phyloP scores from a whole-genome alignment of 2,329 filamentous ascomycete genomes.

The Ceratocystis ficicola region DNA sequence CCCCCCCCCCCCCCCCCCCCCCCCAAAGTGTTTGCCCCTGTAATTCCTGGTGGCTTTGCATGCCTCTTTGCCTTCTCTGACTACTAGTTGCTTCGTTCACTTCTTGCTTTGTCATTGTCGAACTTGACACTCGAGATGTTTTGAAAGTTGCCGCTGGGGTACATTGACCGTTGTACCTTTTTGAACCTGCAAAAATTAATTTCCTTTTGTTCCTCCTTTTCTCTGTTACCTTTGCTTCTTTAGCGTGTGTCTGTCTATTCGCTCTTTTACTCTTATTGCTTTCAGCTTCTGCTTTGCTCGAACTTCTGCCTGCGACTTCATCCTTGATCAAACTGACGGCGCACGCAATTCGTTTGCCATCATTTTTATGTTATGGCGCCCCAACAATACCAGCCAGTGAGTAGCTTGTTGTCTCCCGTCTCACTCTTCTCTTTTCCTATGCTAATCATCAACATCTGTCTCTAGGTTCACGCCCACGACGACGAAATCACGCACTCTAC shows the following conservation, averaged over 20 bases:
- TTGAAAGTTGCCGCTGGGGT: not conserved
- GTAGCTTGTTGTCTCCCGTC: not conserved
- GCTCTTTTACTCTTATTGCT: too few relatives aligned
- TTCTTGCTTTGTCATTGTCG: not conserved
- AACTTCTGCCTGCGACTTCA: too few relatives aligned
- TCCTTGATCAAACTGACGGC: not conserved
- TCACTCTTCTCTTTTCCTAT: not conserved
- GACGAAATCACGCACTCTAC: conserved; percentile 32
- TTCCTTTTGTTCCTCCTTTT: not conserved
- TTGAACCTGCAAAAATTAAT: not conserved
- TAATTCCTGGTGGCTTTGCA: not conserved
- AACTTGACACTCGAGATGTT: not conserved
- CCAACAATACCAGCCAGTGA: conserved; percentile 21
- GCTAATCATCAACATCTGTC: conserved; percentile 6
- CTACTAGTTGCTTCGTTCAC: not conserved
- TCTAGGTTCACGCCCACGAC: conserved; percentile 47
- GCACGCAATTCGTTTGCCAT: too few relatives aligned
- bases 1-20: not conserved
- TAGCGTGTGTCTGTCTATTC: not conserved
- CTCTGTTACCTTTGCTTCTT: conserved; percentile 5
- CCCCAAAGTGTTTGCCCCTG: not conserved
- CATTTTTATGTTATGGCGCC: conserved; percentile 13
- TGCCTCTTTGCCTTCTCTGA: not conserved
- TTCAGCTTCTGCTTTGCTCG: too few relatives aligned
- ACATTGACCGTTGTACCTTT: not conserved